phyloP scores from a whole-genome alignment of 2,329 filamentous ascomycete species.

The Fusarium sp. region DNA sequence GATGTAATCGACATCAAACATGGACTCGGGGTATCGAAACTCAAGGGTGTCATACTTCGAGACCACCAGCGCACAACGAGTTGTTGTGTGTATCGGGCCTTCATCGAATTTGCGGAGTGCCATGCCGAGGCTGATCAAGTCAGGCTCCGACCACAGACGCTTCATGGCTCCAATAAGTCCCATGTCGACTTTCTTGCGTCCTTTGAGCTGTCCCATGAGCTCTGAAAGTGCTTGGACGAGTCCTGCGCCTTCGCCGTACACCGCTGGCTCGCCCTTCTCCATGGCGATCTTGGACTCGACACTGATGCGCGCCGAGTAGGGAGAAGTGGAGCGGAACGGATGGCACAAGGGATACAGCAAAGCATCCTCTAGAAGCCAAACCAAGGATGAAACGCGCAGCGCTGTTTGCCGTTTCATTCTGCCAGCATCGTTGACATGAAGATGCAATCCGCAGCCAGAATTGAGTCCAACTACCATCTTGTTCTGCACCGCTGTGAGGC shows the following conservation, averaged over 20 bases:
- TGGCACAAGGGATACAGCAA: constrained; percentile 47
- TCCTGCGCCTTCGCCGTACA: constrained; percentile 26
- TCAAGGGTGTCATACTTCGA: constrained; percentile 48
- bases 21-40: constrained; percentile 51
- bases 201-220: constrained; percentile 15
- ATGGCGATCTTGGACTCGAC: constrained; percentile 38
- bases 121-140: constrained; percentile 21
- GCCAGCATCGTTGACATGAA: constrained; percentile 46
- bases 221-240: constrained; percentile 14
- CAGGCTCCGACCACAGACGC: constrained; percentile 37
- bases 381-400: constrained; percentile 40
- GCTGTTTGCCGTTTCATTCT: constrained; percentile 39
- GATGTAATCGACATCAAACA: constrained; percentile 48
- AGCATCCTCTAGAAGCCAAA: constrained; percentile 44
- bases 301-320: constrained; percentile 37
- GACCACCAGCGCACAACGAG: constrained; percentile 46
- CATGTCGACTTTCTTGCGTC: constrained; percentile 28
- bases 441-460: constrained; percentile 47
- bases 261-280: constrained; percentile 5
- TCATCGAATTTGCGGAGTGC: constrained; percentile 45
- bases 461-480: constrained; percentile 48
- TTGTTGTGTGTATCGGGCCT: constrained; percentile 44
- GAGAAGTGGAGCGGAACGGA: constrained; percentile 40
- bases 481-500: constrained; percentile 35
- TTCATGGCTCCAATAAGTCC: constrained; percentile 29